Evolutionary conservation across 371 early-diverging fungal genomes (phyloP).

Genomic region (Mucor racemosus): DNA sequence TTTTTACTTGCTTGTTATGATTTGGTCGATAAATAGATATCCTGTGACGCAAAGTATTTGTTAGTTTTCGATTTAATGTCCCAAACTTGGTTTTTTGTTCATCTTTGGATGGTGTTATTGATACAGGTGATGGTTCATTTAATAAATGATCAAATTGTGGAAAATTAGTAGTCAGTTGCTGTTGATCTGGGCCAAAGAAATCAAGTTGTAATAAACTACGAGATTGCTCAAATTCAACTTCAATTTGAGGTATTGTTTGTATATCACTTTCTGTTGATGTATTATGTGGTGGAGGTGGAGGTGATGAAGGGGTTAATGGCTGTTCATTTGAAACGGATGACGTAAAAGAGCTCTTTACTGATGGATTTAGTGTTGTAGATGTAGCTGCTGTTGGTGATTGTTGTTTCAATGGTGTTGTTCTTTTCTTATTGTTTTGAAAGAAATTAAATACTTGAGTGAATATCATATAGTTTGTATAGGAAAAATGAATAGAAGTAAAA

Average conservation of each 20-base stretch:
- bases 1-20: conserved; percentile 8
- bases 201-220: conserved; percentile 11
- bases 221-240: conserved; percentile 22
- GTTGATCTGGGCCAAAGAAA: conserved; percentile 10
- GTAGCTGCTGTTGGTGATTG: background rate
- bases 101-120: background rate
- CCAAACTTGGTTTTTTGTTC: background rate
- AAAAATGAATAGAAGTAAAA: background rate
- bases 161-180: background rate
- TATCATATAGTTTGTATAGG: background rate
- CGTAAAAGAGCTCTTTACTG: conserved; percentile 1
- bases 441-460: background rate
- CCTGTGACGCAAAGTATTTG: conserved; percentile 13
- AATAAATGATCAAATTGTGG: conserved; percentile 19
- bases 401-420: background rate
- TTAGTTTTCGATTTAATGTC: conserved; percentile 1
- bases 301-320: background rate
- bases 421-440: background rate
- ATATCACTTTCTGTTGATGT: background rate
- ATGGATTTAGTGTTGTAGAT: background rate
- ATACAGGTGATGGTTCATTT: background rate
- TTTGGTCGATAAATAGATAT: conserved; percentile 17
- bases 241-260: background rate
- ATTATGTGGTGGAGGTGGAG: background rate
- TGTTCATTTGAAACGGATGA: conserved; percentile 2